Evolutionary conservation across 768 basidiomycete species (phyloP), one percentile per base, ranked within the genome.

Genomic region (Serendipita sp.): DNA sequence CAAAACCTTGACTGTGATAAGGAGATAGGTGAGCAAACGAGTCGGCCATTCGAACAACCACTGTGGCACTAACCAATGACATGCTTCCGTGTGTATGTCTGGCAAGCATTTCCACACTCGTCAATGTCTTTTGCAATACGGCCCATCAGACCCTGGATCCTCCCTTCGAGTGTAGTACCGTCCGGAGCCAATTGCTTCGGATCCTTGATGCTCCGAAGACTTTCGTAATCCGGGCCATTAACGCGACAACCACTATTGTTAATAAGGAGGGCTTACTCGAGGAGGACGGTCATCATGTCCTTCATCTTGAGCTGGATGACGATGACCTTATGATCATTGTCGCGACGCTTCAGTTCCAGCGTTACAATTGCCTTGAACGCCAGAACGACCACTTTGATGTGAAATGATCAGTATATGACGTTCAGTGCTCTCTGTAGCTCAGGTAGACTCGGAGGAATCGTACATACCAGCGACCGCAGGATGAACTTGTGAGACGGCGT

Each of bases 311-410:
- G 69, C 44, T 78, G 78, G 3, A 83, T 72, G 2, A 74, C 71
- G 1, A 77, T 65, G 4, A 82, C 75, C 66, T 80, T 81, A 63
- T 75, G 76, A 64, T 83, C 78, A 64, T 83, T 83, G 30, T 80
- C 79, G 28, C 78, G 72, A 30, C 81, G 73, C 2, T 77, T 78
- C 64, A 78, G 64, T 63, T 82, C 80, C 36, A 83, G 71, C 16
- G 76, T 76, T 28, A 80, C 74, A 3, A 80, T 79, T 0, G 79
- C 72, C 41, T 77, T 74, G 70, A 83, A 83, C 1, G 81, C 80
- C 11, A 76, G 69, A n/a, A 82, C 78, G 34, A 76, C 80, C 52
- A 80, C 82, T 75, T 2, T 73, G 65, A 15, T 7, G 16, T 41
- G 1, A 3, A 41, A 5, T 1, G 13, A 41, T 41, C 38, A 41